Conservation (phyloP, 2,329 filamentous ascomycete species). For the Lecanosticta acicola region DNA sequence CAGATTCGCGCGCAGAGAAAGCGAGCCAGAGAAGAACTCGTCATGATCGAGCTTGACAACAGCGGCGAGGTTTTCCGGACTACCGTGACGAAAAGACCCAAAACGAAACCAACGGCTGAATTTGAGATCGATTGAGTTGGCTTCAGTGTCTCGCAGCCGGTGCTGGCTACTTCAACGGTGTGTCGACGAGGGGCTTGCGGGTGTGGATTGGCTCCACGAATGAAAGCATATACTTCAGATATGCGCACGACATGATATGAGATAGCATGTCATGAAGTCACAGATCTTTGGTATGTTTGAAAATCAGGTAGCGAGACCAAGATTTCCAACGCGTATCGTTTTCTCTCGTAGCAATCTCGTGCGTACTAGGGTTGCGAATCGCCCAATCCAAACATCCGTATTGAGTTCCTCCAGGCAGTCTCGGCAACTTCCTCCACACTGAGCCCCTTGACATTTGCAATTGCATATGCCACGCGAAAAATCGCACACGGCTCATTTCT, state of each 20-base stretch:
- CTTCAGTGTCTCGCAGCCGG: too few species aligned
- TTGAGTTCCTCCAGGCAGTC: conserved; percentile 76
- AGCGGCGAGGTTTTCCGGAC: not conserved
- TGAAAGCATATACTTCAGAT: too few species aligned
- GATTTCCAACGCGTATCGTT: not conserved
- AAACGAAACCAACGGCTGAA: not conserved
- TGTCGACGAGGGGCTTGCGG: too few species aligned
- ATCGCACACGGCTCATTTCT: conserved; percentile 91
- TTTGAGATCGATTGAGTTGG: too few species aligned
- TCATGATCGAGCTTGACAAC: conserved; percentile 14
- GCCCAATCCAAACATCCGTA: conserved; percentile 69
- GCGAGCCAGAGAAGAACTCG: conserved; percentile 1
- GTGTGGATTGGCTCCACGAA: too few species aligned
- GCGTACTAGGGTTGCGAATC: conserved; percentile 29
- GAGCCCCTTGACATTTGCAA: conserved; percentile 79
- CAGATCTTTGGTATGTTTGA: not conserved
- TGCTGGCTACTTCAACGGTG: too few species aligned
- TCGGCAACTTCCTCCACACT: conserved; percentile 77
- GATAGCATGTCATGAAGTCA: too few species aligned
- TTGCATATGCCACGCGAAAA: conserved; percentile 76
- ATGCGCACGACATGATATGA: too few species aligned
- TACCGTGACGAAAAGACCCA: not conserved
- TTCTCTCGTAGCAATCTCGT: not conserved
- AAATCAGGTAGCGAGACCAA: not conserved
- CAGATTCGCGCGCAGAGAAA: not conserved